phyloP scores from a whole-genome alignment of 1,284 basidiomycete genomes.

The Somion occarium region DNA sequence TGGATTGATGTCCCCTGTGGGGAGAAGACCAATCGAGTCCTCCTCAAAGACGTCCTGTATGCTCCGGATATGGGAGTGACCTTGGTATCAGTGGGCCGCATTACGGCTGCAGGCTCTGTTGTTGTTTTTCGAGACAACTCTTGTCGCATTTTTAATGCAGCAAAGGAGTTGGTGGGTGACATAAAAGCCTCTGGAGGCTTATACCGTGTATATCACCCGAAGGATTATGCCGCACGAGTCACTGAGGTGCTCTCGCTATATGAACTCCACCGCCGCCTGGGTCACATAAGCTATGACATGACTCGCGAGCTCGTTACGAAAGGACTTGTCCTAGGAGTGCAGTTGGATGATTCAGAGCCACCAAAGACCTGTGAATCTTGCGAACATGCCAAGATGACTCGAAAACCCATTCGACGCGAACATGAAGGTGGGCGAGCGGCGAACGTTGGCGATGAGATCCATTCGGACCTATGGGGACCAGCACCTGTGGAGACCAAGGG shows the following conservation, averaged over 20 bases:
- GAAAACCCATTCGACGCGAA: conserved; percentile 25
- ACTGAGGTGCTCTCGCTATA: conserved; percentile 16
- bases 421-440: conserved; percentile 22
- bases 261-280: conserved; percentile 29
- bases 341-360: conserved; percentile 10
- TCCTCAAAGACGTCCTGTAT: conserved; percentile 29
- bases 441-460: conserved; percentile 29
- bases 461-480: conserved; percentile 35
- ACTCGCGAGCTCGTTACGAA: conserved; percentile 26
- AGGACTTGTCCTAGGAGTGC: not conserved
- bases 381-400: conserved; percentile 28
- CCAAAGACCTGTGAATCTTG: conserved; percentile 27
- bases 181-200: conserved; percentile 16
- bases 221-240: not conserved
- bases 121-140: conserved; percentile 18
- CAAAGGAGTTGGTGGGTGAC: not conserved
- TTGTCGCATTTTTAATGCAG: conserved; percentile 18
- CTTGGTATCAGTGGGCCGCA: conserved; percentile 27
- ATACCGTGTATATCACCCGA: conserved; percentile 19
- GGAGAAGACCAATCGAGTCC: conserved; percentile 17
- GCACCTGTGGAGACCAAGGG: conserved; percentile 21
- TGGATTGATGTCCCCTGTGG: conserved; percentile 27
- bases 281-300: conserved; percentile 29
- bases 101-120: conserved; percentile 22
- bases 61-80: conserved; percentile 30